phyloP scores from a whole-genome alignment of 1,139 yeast species.

The Zhuliangozyma parablackwelliae region DNA sequence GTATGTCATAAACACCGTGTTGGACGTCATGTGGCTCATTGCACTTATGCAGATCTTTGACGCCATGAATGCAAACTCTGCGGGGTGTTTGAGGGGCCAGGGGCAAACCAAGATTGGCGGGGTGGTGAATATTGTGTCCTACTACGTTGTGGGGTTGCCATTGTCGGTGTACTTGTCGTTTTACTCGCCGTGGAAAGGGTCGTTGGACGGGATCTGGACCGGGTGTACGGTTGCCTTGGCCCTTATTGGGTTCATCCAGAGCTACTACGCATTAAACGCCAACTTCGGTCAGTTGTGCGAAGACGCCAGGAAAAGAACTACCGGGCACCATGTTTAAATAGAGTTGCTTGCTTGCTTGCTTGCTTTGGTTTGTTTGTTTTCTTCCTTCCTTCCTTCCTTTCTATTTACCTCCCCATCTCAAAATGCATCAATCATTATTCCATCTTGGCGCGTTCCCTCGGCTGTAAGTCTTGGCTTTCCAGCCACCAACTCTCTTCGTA shows the following conservation, averaged over 20 bases:
- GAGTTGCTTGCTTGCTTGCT: background rate
- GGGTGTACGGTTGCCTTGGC: slow-evolving; percentile 50
- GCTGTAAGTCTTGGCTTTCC: slow-evolving; percentile 51
- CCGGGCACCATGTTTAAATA: slow-evolving; percentile 10
- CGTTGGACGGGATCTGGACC: slow-evolving; percentile 51
- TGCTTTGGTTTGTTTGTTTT: background rate
- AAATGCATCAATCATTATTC: slow-evolving; percentile 39
- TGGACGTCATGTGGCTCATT: slow-evolving; percentile 46
- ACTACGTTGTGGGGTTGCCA: slow-evolving; percentile 52
- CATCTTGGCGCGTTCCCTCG: slow-evolving; percentile 21
- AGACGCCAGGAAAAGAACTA: slow-evolving; percentile 38
- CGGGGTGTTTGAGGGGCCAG: slow-evolving; percentile 59
- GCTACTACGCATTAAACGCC: slow-evolving; percentile 38
- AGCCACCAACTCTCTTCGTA: slow-evolving; percentile 86
- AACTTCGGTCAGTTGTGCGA: slow-evolving; percentile 37
- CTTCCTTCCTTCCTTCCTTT: background rate
- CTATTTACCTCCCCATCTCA: slow-evolving; percentile 8
- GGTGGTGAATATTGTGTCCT: slow-evolving; percentile 48
- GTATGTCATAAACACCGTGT: slow-evolving; percentile 37
- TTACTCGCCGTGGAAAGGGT: slow-evolving; percentile 39
- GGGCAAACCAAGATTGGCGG: slow-evolving; percentile 60
- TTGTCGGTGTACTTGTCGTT: slow-evolving; percentile 46
- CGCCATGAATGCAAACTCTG: slow-evolving; percentile 55
- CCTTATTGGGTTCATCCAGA: slow-evolving; percentile 50
- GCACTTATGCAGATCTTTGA: slow-evolving; percentile 56